These are phyloP conservation scores for Lactifluus hygrophoroides DNA, from an alignment of 768 basidiomycete genomes.

Conservation along the genomic window DNA sequence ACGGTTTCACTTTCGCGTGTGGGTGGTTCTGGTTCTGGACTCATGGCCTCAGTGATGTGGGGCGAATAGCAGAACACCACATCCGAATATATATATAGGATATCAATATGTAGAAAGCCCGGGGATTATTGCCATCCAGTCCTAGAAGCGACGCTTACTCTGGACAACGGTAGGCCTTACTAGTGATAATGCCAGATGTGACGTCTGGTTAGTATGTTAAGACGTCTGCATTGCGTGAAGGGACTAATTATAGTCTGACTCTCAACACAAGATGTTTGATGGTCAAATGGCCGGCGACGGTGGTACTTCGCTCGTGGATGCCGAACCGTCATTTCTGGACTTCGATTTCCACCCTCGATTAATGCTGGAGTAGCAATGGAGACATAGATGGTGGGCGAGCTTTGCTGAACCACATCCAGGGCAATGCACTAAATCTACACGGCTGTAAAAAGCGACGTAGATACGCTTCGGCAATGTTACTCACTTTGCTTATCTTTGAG, in stretches of 20 bases:
- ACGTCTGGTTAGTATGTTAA: neutral
- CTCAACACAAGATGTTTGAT: neutral
- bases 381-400: slow-evolving; percentile 82
- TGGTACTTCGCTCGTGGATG: neutral
- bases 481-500: slow-evolving; percentile 88
- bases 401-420: slow-evolving; percentile 86
- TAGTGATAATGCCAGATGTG: neutral
- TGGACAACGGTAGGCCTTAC: neutral
- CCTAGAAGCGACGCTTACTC: neutral
- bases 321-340: slow-evolving; percentile 1
- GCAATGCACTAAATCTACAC: slow-evolving; percentile 79
- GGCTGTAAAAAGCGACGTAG: neutral
- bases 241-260: neutral
- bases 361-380: slow-evolving; percentile 66
- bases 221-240: neutral
- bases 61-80: slow-evolving; percentile 19
- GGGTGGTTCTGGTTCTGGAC: slow-evolving; percentile 57
- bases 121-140: neutral
- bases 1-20: slow-evolving; percentile 45
- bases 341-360: slow-evolving; percentile 53
- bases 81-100: slow-evolving; percentile 9
- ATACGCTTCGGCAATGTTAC: slow-evolving; percentile 21
- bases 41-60: slow-evolving; percentile 26
- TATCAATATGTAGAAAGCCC: neutral
- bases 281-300: neutral